phyloP scores from a whole-genome alignment of 306 rosid genomes.

The Cicer cuneatum region DNA sequence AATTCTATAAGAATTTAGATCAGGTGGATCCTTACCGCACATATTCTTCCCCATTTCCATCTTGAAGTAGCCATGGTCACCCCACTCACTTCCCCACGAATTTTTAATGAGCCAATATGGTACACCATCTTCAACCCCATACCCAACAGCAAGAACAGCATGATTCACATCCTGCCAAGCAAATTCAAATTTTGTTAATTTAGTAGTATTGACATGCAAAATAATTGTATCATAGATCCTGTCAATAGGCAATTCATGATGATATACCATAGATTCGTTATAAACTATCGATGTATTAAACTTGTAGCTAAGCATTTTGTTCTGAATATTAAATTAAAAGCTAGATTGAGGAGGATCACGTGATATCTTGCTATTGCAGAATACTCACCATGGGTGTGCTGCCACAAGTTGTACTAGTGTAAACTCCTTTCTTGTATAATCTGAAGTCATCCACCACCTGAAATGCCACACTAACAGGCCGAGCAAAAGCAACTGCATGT shows the following conservation, averaged over 20 bases:
- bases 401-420: constrained; percentile 78
- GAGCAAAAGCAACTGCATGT: constrained; percentile 83
- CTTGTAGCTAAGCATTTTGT: constrained; percentile 14
- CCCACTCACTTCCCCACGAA: constrained; percentile 92
- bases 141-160: constrained; percentile 96
- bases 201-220: constrained; percentile 1
- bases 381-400: constrained; percentile 66
- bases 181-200: constrained; percentile 35
- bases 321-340: constrained; percentile 9
- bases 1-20: constrained; percentile 13
- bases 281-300: constrained; percentile 8
- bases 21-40: constrained; percentile 75
- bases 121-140: constrained; percentile 73
- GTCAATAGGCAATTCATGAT: constrained; percentile 9
- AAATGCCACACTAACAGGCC: constrained; percentile 96
- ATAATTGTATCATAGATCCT: constrained; percentile 1
- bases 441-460: constrained; percentile 63
- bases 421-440: constrained; percentile 77
- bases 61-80: constrained; percentile 91
- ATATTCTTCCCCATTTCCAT: constrained; percentile 95
- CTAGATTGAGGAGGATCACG: constrained; percentile 18
- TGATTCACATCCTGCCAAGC: constrained; percentile 94
- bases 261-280: constrained; percentile 3
- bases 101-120: constrained; percentile 93
- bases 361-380: constrained; percentile 21